Evolutionary conservation across 2,329 filamentous ascomycete genomes (phyloP).

Genomic region (Atkinsonella hypoxylon): DNA sequence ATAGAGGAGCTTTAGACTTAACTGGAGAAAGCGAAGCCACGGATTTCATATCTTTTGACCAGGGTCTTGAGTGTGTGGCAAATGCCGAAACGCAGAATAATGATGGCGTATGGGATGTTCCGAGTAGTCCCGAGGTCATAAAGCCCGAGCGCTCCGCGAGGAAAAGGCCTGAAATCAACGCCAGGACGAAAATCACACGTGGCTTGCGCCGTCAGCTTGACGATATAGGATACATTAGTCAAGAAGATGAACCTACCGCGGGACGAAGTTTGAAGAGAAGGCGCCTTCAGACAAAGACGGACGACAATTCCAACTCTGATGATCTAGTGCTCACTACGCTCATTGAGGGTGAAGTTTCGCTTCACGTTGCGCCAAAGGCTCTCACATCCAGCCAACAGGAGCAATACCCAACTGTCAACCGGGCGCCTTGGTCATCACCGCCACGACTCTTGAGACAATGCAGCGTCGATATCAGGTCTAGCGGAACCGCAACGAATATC

Average conservation of each 20-base stretch:
- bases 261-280: not conserved
- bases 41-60: conserved; percentile 6
- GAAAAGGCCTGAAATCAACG: not conserved
- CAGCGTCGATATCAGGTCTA: conserved; percentile 14
- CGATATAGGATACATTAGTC: conserved; percentile 11
- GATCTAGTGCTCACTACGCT: conserved; percentile 10
- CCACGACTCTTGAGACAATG: conserved; percentile 1
- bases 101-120: conserved; percentile 31
- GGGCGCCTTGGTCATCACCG: conserved; percentile 10
- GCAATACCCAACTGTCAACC: conserved; percentile 20
- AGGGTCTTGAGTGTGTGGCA: conserved; percentile 4
- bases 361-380: conserved; percentile 21
- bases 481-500: conserved; percentile 22
- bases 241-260: conserved; percentile 5
- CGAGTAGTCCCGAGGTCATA: conserved; percentile 26
- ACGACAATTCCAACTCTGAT: conserved; percentile 3
- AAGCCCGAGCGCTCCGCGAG: conserved; percentile 2
- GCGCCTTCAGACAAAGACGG: conserved; percentile 1
- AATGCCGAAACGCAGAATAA: conserved; percentile 3
- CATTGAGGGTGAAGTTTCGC: conserved; percentile 15
- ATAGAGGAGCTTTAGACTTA: not conserved
- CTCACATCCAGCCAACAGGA: conserved; percentile 26
- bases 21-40: not conserved
- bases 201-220: conserved; percentile 9
- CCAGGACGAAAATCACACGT: conserved; percentile 10